A percentile compares a stretch with the other conserved stretches of the same genome.
phyloP scores from a whole-genome alignment of 2,329 filamentous ascomycete genomes.

The Aspergillus eucalypticola region DNA sequence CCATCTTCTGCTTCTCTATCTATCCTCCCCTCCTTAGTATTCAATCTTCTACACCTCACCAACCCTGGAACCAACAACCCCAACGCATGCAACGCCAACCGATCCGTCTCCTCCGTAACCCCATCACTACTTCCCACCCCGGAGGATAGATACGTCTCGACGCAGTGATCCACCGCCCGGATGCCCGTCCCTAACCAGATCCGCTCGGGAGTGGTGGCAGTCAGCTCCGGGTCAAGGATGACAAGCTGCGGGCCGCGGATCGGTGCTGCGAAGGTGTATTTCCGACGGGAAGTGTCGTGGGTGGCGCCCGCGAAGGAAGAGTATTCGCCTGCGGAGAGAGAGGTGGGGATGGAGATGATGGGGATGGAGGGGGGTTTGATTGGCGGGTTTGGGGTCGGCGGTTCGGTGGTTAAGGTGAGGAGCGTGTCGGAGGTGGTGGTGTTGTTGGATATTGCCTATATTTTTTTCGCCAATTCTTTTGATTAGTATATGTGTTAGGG shows the following conservation, averaged over 20 bases:
- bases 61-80: conserved; percentile 46
- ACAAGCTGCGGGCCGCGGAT: conserved; percentile 52
- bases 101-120: conserved; percentile 37
- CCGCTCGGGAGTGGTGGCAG: conserved; percentile 58
- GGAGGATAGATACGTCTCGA: conserved; percentile 48
- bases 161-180: conserved; percentile 59
- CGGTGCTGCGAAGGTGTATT: conserved; percentile 40
- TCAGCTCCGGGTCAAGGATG: conserved; percentile 59
- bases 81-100: conserved; percentile 43
- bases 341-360: conserved; percentile 45
- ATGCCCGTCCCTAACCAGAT: conserved; percentile 52
- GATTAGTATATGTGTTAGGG: background rate
- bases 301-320: conserved; percentile 44
- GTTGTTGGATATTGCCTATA: conserved; percentile 50
- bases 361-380: conserved; percentile 31
- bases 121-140: conserved; percentile 41
- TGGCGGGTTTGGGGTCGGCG: conserved; percentile 9
- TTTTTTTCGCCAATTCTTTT: background rate
- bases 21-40: too few species aligned
- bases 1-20: conserved; percentile 15
- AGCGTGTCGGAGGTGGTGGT: conserved; percentile 43
- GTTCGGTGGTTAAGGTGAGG: conserved; percentile 35
- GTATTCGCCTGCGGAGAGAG: conserved; percentile 47
- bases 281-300: conserved; percentile 36
- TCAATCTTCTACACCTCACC: conserved; percentile 38